Percentiles rank a stretch among this genome's conserved stretches.
Conservation (phyloP, 1,284 basidiomycete genomes). For the Puccinia novopanici region DNA sequence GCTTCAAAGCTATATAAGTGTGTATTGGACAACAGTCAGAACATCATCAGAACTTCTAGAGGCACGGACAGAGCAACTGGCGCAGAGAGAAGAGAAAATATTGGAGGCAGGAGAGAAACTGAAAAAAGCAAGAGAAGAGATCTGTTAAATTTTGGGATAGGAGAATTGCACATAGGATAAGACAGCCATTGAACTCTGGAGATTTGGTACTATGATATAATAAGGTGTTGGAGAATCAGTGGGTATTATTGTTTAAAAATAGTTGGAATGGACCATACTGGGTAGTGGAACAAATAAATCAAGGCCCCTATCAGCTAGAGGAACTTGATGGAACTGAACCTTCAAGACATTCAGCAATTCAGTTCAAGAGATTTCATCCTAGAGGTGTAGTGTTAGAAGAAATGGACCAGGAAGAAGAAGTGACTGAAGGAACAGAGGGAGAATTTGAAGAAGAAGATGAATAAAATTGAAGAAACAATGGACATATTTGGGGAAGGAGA, state of each 20-base stretch:
- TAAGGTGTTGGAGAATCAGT: background rate
- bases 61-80: constrained; percentile 1
- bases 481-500: no score
- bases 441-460: no score
- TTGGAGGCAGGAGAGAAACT: background rate
- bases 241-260: background rate
- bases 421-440: no score
- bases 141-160: constrained; percentile 21
- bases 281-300: background rate
- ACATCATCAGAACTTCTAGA: constrained; percentile 1
- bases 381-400: no score
- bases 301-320: no score
- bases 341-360: no score
- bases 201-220: background rate
- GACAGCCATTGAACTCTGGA: background rate
- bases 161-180: constrained; percentile 6
- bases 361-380: no score
- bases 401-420: no score
- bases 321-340: constrained; percentile 10
- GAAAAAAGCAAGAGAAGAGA: background rate
- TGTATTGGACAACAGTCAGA: constrained; percentile 9
- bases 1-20: background rate
- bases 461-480: no score
- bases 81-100: constrained; percentile 18
- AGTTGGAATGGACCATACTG: constrained; percentile 2